Evolutionary conservation across 805 yeast species (phyloP).

Genomic region (Candida endomychidarum): DNA sequence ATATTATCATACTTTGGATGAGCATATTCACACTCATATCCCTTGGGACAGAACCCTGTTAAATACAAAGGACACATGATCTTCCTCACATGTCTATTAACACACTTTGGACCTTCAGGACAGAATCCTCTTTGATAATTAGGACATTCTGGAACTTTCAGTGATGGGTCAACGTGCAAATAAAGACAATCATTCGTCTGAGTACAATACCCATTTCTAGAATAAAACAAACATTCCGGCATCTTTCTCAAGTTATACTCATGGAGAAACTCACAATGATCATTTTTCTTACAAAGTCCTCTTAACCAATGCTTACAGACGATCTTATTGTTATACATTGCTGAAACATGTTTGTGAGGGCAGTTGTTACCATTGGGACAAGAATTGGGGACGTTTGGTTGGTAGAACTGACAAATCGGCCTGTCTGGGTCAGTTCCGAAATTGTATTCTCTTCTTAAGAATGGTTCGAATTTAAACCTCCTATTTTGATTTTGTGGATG

Average conservation of each 20-base stretch:
- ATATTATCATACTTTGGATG: conserved; percentile 75
- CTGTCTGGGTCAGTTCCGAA: conserved; percentile 86
- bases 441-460: conserved; percentile 73
- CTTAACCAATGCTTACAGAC: conserved; percentile 99
- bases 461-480: conserved; percentile 72
- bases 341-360: conserved; percentile 78
- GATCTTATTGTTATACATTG: conserved; percentile 52
- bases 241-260: conserved; percentile 91
- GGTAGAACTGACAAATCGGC: conserved; percentile 77
- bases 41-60: conserved; percentile 92
- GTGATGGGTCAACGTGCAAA: conserved; percentile 85
- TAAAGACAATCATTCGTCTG: conserved; percentile 94
- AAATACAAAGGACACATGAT: conserved; percentile 75
- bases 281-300: conserved; percentile 95
- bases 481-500: conserved; percentile 41
- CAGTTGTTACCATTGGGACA: conserved; percentile 89
- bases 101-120: conserved; percentile 85
- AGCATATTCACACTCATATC: conserved; percentile 71
- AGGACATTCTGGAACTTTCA: conserved; percentile 83
- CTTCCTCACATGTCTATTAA: conserved; percentile 75
- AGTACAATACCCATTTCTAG: conserved; percentile 82
- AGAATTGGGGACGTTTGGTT: conserved; percentile 52
- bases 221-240: conserved; percentile 93
- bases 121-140: conserved; percentile 89
- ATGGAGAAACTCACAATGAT: conserved; percentile 92